Evolutionary conservation across 441 rosid genomes (phyloP).

Genomic region (Syzygium malaccense): DNA sequence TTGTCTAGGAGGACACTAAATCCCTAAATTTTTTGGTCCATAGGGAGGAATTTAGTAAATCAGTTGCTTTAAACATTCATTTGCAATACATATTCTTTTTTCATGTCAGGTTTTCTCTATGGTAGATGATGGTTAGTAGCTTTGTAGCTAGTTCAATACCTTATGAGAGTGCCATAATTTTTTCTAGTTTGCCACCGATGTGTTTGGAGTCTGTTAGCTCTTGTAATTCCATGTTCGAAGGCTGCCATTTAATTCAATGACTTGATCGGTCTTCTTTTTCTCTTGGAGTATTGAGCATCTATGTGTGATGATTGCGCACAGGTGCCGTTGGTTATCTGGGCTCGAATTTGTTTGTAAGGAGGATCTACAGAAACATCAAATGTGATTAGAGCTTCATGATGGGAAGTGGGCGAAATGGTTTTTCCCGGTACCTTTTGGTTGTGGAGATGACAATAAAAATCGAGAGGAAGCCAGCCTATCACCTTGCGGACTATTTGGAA

Average conservation of each 20-base stretch:
- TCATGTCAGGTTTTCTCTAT: neutral
- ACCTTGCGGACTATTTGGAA: conserved; percentile 1
- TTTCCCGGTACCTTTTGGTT: conserved; percentile 15
- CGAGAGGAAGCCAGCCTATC: conserved; percentile 19
- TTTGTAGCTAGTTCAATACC: neutral
- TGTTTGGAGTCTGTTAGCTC: neutral
- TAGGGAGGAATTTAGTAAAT: neutral
- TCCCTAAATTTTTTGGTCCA: neutral
- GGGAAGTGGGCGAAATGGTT: conserved; percentile 13
- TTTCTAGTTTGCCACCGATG: neutral
- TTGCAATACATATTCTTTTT: neutral
- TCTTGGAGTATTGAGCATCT: neutral
- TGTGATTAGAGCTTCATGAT: conserved; percentile 40
- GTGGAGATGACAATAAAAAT: conserved; percentile 11
- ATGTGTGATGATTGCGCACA: conserved; percentile 19
- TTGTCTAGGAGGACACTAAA: neutral
- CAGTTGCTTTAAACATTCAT: neutral
- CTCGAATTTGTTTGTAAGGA: conserved; percentile 85
- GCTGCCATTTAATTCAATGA: neutral
- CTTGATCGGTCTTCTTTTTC: neutral
- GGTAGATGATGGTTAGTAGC: neutral
- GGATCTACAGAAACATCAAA: conserved; percentile 95
- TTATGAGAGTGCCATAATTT: neutral
- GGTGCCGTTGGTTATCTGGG: conserved; percentile 95
- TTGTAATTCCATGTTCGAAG: neutral